These are phyloP conservation scores for Epichloe sp. DNA, from an alignment of 2,329 filamentous ascomycete species.

Conservation along the genomic window DNA sequence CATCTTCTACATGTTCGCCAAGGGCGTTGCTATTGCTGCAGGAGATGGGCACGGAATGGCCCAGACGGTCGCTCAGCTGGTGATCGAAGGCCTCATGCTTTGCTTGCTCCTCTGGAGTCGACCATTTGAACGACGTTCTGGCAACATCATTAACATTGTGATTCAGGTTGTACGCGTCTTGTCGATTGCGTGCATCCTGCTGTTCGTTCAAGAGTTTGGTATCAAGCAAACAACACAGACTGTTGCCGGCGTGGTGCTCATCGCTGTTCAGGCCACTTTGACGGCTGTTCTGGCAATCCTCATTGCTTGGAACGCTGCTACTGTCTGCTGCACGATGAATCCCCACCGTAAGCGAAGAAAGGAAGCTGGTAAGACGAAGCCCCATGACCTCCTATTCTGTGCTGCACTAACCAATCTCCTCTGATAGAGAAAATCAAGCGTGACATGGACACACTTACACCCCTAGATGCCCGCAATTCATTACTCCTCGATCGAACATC, in stretches of 20 bases:
- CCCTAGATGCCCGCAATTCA: constrained; percentile 75
- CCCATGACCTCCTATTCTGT: constrained; percentile 15
- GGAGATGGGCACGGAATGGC: constrained; percentile 73
- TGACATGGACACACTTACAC: constrained; percentile 71
- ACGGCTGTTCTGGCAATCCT: constrained; percentile 75
- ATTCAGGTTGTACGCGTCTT: constrained; percentile 84
- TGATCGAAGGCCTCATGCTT: constrained; percentile 72
- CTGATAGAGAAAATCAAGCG: constrained; percentile 58
- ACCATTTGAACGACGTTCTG: constrained; percentile 75
- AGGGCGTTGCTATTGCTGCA: constrained; percentile 73
- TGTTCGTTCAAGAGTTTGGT: constrained; percentile 89
- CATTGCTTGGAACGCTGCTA: constrained; percentile 79
- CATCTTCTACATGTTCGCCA: constrained; percentile 83
- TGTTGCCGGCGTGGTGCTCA: constrained; percentile 81
- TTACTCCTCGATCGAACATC: constrained; percentile 53
- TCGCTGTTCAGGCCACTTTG: constrained; percentile 77
- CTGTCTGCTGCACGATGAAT: constrained; percentile 72
- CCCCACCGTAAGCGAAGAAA: constrained; percentile 81
- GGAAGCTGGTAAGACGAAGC: constrained; percentile 59
- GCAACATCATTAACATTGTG: constrained; percentile 84
- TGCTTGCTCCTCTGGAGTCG: constrained; percentile 68
- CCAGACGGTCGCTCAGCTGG: constrained; percentile 67
- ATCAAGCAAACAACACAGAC: constrained; percentile 89
- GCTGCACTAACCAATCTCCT: not conserved
- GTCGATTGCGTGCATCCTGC: constrained; percentile 75